phyloP scores from a whole-genome alignment of 164 flowering plant species.

The Vitis rotundifolia region DNA sequence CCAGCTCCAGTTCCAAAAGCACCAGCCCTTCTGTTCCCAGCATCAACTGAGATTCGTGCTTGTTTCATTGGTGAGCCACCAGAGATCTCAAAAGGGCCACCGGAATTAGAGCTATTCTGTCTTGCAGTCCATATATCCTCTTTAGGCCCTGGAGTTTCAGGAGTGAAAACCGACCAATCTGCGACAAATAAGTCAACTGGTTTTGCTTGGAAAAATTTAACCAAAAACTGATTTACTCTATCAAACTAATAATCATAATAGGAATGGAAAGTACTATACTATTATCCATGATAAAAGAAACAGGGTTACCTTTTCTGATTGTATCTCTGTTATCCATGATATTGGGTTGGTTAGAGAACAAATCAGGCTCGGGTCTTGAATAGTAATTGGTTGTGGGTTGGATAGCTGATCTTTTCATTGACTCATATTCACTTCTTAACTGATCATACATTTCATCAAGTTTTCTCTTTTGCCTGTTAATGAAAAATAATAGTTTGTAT shows the following conservation, averaged over 20 bases:
- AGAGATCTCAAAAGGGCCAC: constrained; percentile 69
- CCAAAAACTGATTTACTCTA: background rate
- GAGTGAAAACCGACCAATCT: constrained; percentile 79
- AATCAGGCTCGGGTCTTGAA: constrained; percentile 64
- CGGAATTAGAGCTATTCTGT: constrained; percentile 72
- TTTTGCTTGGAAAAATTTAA: constrained; percentile 36
- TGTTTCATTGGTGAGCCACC: constrained; percentile 71
- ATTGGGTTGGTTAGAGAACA: constrained; percentile 66
- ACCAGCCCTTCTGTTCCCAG: constrained; percentile 54
- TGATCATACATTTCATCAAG: constrained; percentile 99
- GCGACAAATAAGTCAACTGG: constrained; percentile 78
- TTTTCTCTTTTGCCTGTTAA: constrained; percentile 88
- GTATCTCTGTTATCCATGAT: constrained; percentile 77
- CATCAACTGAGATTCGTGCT: constrained; percentile 40
- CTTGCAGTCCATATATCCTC: constrained; percentile 91
- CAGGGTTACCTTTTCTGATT: constrained; percentile 68
- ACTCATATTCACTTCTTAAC: constrained; percentile 81
- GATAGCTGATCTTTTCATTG: constrained; percentile 83
- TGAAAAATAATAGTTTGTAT: background rate
- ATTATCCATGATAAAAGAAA: constrained; percentile 3
- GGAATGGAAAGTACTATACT: background rate
- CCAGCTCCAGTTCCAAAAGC: constrained; percentile 51
- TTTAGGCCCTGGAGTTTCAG: constrained; percentile 94
- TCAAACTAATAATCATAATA: constrained; percentile 9
- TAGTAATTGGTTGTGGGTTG: constrained; percentile 83